Base-by-base conservation (phyloP, 768 basidiomycete genomes). In the Cystofilobasidium ferigula region DNA sequence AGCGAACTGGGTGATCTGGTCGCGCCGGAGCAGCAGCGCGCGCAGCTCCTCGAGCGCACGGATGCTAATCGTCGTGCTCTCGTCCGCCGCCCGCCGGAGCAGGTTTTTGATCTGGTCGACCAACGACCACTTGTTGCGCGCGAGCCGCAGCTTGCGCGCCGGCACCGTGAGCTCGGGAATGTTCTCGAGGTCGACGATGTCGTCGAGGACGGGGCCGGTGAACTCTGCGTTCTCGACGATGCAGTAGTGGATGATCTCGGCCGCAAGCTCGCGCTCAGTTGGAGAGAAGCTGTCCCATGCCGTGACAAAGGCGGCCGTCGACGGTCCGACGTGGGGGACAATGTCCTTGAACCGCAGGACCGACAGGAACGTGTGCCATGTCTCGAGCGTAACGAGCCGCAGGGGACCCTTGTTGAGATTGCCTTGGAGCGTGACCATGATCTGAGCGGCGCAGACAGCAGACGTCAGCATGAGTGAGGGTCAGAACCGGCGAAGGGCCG, bases 371-470 rank as follows among this genome's bases (percentile, higher is more conserved):
- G 77, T 79, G 62, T 82, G 75, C 91, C 92, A 98, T 43, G 84
- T 87, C 36, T 82, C 78, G 3, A 99, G 78, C 0, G 90, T 87
- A 9, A 84, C 85, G 65, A 87, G 83, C 0, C 88, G 82, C 9
- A 99, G 80, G 67, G 86, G 86, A 0, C 82, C 81, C 14, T 89
- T 80, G 38, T 79, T 76, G n/a, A 95, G 80, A 78, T 86, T 88
- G 8, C 88, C 90, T 77, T 98, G 94, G 43, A 99, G 82, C 22
- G 87, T 91, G 0, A 94, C 91, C 88, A 98, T 91, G 70, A 97
- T 86, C 94, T 99, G 70, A 12, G 35, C 16, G 18, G 22, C 36
- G 38, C 40, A n/a, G 24, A 26, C 48, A 30, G 24, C 48, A 51
- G 48, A 7, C 24, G 20, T 32, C 8, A 61, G 59, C 32, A 8